Conservation (phyloP, 2,329 filamentous ascomycete species). For the Aspergillus neotritici region DNA sequence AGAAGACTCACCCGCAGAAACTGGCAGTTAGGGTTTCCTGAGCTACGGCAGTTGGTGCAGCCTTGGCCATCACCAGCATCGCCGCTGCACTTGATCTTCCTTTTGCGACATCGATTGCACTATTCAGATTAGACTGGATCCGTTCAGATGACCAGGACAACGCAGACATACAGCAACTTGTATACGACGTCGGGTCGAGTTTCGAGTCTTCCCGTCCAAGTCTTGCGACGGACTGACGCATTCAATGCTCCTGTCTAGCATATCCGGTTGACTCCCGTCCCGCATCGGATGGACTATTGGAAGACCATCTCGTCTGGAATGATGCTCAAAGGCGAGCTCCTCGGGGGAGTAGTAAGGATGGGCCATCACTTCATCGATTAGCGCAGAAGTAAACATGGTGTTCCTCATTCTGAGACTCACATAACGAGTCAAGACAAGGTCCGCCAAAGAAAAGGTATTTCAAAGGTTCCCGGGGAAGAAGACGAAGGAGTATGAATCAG, state of each 20-base stretch:
- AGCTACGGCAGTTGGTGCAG: constrained; percentile 77
- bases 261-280: constrained; percentile 22
- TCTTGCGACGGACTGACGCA: constrained; percentile 22
- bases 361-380: constrained; percentile 21
- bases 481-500: constrained; percentile 11
- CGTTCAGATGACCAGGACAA: neutral
- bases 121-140: constrained; percentile 34
- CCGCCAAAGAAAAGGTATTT: constrained; percentile 8
- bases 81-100: constrained; percentile 92
- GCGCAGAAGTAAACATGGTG: constrained; percentile 13
- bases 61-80: constrained; percentile 68
- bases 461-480: constrained; percentile 11
- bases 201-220: constrained; percentile 34
- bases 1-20: constrained; percentile 64
- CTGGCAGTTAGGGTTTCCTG: constrained; percentile 61
- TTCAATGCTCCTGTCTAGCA: constrained; percentile 14
- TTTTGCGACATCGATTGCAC: constrained; percentile 84
- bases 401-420: constrained; percentile 14
- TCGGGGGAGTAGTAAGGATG: constrained; percentile 18
- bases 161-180: constrained; percentile 45
- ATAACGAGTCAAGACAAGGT: constrained; percentile 9
- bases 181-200: constrained; percentile 46
- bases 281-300: constrained; percentile 22
- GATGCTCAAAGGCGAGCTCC: constrained; percentile 19
- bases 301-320: constrained; percentile 19